Base-by-base conservation (phyloP, 306 rosid species). In the Phaseolus lunatus region DNA sequence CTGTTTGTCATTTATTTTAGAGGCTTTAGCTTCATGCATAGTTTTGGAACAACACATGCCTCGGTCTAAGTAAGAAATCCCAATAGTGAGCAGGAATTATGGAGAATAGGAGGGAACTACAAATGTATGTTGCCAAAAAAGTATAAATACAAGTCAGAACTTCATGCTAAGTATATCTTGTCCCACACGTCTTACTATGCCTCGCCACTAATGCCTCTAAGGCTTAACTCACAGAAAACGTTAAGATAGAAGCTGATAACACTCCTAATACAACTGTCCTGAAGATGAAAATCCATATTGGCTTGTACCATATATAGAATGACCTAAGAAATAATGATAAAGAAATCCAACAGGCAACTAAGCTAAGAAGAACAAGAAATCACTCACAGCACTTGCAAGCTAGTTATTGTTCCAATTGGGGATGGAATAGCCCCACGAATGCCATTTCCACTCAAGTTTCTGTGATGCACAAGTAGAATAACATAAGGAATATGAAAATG, bases 381-480 rank as follows among this genome's bases (percentile, higher is more conserved):
- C 82, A 89, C 99, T 91, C 83, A 96, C 99, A 96, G 67, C 45
- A 80, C 88, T 92, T 91, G 78, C 81, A 96, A 86, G 85, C 88
- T 87, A 72, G 84, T 53, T 79, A 90, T 73, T 39, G 78, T 80
- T 83, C 99, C 98, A 59, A 96, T 91, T 5, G 96, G 76, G 58
- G 87, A 87, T 48, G 99, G 99, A 85, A 96, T 89, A 71, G 81
- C 76, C 57, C 99, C 99, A 18, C 48, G 89, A 27, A 96, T 78
- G 85, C 82, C 78, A 85, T 91, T 96, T 87, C 97, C 97, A 83
- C 99, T 92, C 85, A 96, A 85, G 82, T 96, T 96, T 85, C 99
- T 96, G 90, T 10, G 22, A 66, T 75, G 44, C 45, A 62, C 29
- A 69, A 18, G 61, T 35, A 43, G 52, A 58, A 54, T 33, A 59